Percentiles rank a stretch among this genome's conserved stretches.
Evolutionary conservation across 805 yeast species (phyloP).

Genomic region (Brettanomyces anomalus): DNA sequence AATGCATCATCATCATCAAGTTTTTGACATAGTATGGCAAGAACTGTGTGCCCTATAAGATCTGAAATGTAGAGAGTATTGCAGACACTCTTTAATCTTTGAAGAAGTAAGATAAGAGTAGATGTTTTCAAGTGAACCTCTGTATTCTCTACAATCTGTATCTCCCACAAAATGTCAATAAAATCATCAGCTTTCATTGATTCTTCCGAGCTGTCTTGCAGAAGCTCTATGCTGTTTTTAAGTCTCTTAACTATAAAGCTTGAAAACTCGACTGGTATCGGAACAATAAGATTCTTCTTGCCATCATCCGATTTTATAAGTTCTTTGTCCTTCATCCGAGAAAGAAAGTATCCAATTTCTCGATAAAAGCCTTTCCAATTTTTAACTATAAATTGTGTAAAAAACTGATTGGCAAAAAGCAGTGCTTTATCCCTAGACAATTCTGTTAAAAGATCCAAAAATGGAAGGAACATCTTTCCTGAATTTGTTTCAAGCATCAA

Average conservation of each 20-base stretch:
- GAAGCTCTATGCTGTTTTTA: slow-evolving; percentile 5
- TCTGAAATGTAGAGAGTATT: slow-evolving; percentile 29
- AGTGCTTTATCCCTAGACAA: slow-evolving; percentile 36
- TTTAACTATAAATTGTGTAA: slow-evolving; percentile 40
- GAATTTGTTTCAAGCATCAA: slow-evolving; percentile 26
- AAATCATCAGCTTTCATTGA: slow-evolving; percentile 23
- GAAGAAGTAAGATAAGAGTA: slow-evolving; percentile 15
- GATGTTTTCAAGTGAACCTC: slow-evolving; percentile 20
- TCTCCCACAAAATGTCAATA: slow-evolving; percentile 38
- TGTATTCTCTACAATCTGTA: slow-evolving; percentile 32
- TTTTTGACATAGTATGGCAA: slow-evolving; percentile 22
- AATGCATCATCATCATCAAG: not conserved
- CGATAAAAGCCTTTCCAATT: slow-evolving; percentile 30
- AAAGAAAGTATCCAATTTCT: slow-evolving; percentile 34
- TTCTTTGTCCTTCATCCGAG: slow-evolving; percentile 24
- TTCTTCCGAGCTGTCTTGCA: slow-evolving; percentile 2
- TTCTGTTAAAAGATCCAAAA: slow-evolving; percentile 37
- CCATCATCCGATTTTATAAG: slow-evolving; percentile 7
- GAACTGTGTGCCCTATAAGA: slow-evolving; percentile 31
- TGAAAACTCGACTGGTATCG: slow-evolving; percentile 26
- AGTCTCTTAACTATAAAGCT: slow-evolving; percentile 21
- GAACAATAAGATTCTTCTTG: slow-evolving; percentile 11
- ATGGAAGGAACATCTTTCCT: slow-evolving; percentile 33
- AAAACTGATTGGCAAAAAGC: slow-evolving; percentile 34
- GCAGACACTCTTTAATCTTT: slow-evolving; percentile 4